Evolutionary conservation across 139 green algal species (phyloP).

Genomic region (Monoraphidium neglectum): DNA sequence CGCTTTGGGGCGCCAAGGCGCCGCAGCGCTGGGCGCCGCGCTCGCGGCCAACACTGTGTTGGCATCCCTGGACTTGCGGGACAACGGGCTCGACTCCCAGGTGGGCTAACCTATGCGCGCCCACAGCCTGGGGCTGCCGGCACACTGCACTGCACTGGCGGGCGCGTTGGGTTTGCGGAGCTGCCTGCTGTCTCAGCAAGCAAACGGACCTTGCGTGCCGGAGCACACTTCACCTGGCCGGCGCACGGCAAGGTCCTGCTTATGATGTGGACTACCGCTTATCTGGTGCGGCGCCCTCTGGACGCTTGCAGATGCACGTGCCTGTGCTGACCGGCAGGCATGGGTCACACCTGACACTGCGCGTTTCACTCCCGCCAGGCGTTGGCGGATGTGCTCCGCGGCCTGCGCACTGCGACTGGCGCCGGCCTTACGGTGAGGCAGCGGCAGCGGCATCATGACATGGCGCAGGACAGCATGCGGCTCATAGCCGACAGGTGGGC

Average conservation of each 20-base stretch:
- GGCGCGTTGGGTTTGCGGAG: not conserved
- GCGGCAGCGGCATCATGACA: slow-evolving; percentile 5
- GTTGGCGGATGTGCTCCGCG: too few species aligned
- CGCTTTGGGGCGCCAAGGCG: slow-evolving; percentile 47
- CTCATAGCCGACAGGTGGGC: not conserved
- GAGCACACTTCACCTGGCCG: too few species aligned
- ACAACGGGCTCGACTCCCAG: slow-evolving; percentile 56
- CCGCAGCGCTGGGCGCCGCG: slow-evolving; percentile 51
- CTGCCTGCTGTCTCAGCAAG: too few species aligned
- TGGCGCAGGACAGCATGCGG: slow-evolving; percentile 1
- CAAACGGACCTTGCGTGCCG: too few species aligned
- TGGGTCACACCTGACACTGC: too few species aligned
- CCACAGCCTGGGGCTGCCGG: too few species aligned
- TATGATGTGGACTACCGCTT: too few species aligned
- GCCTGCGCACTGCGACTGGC: slow-evolving; percentile 9
- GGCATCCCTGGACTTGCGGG: slow-evolving; percentile 47
- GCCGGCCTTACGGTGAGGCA: not conserved
- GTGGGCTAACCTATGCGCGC: slow-evolving; percentile 18
- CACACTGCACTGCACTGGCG: not conserved
- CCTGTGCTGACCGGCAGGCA: too few species aligned
- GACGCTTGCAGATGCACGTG: too few species aligned
- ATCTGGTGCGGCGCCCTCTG: too few species aligned
- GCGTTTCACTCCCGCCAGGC: too few species aligned
- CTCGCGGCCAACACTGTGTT: slow-evolving; percentile 56
- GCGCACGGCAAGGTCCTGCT: too few species aligned